These are phyloP conservation scores for Eutrema heterophyllum DNA, from an alignment of 345 rosid genomes.

Conservation along the genomic window DNA sequence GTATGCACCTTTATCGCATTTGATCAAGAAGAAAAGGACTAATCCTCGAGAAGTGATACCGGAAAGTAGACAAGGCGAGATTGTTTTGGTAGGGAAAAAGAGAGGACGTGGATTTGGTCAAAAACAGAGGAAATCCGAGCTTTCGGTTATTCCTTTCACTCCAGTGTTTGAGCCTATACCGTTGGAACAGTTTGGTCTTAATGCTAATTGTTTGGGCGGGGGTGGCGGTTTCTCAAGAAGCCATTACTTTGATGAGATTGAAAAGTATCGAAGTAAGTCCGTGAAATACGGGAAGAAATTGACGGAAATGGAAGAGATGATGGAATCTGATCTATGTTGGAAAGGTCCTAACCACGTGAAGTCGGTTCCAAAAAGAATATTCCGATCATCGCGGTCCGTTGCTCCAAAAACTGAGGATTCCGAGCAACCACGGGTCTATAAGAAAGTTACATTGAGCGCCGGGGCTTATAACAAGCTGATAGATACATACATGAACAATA, in stretches of 20 bases:
- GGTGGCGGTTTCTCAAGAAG: slow-evolving; percentile 14
- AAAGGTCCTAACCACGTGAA: slow-evolving; percentile 32
- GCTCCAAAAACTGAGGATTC: slow-evolving; percentile 20
- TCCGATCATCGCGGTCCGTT: slow-evolving; percentile 5
- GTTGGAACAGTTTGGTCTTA: slow-evolving; percentile 34
- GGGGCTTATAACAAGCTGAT: slow-evolving; percentile 75
- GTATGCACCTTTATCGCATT: slow-evolving; percentile 46
- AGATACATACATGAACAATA: slow-evolving; percentile 66
- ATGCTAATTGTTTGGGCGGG: not conserved
- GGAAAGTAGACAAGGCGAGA: not conserved
- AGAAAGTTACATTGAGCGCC: slow-evolving; percentile 52
- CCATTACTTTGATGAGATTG: slow-evolving; percentile 21
- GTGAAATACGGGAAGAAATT: slow-evolving; percentile 18
- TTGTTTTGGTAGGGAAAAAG: slow-evolving; percentile 8
- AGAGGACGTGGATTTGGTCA: slow-evolving; percentile 17
- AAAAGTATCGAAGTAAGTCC: slow-evolving; percentile 28
- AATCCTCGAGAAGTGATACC: not conserved
- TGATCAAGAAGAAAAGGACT: slow-evolving; percentile 25
- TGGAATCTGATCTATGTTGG: slow-evolving; percentile 42
- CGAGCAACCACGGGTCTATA: slow-evolving; percentile 34
- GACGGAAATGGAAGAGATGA: slow-evolving; percentile 41
- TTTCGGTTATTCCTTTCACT: slow-evolving; percentile 53
- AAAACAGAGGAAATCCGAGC: slow-evolving; percentile 24
- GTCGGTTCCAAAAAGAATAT: slow-evolving; percentile 10
- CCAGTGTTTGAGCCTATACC: slow-evolving; percentile 34